phyloP scores from a whole-genome alignment of 139 green algal genomes.

The Nannochloris sp. region DNA sequence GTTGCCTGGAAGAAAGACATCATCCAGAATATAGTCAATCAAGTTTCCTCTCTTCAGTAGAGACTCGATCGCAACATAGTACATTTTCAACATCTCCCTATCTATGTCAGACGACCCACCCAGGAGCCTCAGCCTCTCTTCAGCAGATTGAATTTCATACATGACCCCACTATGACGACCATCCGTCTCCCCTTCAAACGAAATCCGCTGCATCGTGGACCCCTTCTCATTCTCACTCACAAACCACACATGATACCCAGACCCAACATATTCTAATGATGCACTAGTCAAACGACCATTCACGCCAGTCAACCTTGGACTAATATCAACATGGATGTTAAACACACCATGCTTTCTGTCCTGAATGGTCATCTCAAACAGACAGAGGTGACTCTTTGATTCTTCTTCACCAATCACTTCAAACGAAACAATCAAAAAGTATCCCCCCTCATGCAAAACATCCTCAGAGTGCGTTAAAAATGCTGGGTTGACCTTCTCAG shows the following conservation, averaged over 20 bases:
- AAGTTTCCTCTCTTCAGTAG: too few relatives aligned
- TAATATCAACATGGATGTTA: background rate
- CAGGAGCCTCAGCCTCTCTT: too few relatives aligned
- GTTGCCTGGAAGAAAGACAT: too few relatives aligned
- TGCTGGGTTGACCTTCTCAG: background rate
- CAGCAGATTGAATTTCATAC: too few relatives aligned
- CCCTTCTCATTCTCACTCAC: background rate
- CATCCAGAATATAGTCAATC: too few relatives aligned
- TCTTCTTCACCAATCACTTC: background rate
- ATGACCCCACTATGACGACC: too few relatives aligned
- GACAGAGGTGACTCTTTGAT: background rate
- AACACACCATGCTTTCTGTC: conserved; percentile 3
- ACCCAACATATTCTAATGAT: background rate
- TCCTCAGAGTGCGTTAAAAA: conserved; percentile 4
- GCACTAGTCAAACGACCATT: background rate
- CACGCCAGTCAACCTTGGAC: background rate
- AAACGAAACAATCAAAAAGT: conserved; percentile 7
- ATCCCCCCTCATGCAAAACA: conserved; percentile 18
- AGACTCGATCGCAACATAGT: too few relatives aligned
- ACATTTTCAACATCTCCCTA: too few relatives aligned
- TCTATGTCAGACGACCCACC: too few relatives aligned
- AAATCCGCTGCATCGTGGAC: background rate
- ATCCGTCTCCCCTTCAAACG: background rate
- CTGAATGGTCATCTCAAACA: conserved; percentile 9
- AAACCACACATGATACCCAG: background rate